Evolutionary conservation across 768 basidiomycete species (phyloP).

Genomic region (Porphyrellus cyaneotinctus): DNA sequence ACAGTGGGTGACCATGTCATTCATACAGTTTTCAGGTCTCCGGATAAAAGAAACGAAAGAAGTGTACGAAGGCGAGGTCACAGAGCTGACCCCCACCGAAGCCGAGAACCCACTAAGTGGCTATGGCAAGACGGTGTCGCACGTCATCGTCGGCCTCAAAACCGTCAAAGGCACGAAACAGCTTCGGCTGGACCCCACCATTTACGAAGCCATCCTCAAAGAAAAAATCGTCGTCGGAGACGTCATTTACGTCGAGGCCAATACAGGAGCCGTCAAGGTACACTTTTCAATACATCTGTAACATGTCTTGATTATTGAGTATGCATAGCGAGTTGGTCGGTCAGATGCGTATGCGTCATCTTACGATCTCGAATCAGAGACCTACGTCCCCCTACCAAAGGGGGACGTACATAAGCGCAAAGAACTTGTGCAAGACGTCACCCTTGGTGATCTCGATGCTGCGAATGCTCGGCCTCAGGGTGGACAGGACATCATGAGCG

Average conservation of each 20-base stretch:
- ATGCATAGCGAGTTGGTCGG: conserved; percentile 79
- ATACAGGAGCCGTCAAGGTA: conserved; percentile 94
- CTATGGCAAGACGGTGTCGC: conserved; percentile 98
- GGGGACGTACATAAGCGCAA: conserved; percentile 96
- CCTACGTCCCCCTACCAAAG: conserved; percentile 95
- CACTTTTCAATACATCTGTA: conserved; percentile 13
- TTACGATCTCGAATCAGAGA: conserved; percentile 97
- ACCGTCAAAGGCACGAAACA: conserved; percentile 93
- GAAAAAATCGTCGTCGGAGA: conserved; percentile 97
- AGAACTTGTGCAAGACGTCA: conserved; percentile 93
- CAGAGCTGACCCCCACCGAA: conserved; percentile 93
- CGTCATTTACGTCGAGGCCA: conserved; percentile 91
- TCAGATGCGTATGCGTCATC: conserved; percentile 97
- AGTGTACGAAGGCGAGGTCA: conserved; percentile 98
- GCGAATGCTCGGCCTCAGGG: conserved; percentile 96
- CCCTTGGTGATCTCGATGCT: conserved; percentile 90
- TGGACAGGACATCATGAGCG: conserved; percentile 98
- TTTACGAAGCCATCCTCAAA: conserved; percentile 96
- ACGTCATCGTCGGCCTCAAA: conserved; percentile 94
- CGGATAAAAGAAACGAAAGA: conserved; percentile 99
- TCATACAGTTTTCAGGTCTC: conserved; percentile 48
- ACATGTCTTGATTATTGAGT: not conserved
- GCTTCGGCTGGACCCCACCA: conserved; percentile 86
- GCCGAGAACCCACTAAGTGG: conserved; percentile 96
- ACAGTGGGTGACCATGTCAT: not conserved